A percentile compares a stretch with the other conserved stretches of the same genome.
phyloP scores from a whole-genome alignment of 106 monocot genomes.

The Chionographis japonica region DNA sequence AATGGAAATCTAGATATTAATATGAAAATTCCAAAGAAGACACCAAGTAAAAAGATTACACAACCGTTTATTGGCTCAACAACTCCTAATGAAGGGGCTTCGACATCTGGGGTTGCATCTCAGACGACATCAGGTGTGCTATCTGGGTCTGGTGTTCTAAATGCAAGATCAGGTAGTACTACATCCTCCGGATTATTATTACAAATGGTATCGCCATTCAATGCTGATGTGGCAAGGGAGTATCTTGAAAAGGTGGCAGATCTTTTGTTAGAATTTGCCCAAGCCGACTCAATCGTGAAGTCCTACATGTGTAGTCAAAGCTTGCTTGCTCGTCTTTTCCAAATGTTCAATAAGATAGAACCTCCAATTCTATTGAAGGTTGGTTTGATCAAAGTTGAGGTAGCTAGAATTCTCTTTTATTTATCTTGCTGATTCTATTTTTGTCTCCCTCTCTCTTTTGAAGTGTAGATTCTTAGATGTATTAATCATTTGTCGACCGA shows the following conservation, averaged over 20 bases:
- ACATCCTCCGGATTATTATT: slow-evolving; percentile 70
- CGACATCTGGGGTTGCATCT: slow-evolving; percentile 64
- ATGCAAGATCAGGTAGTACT: slow-evolving; percentile 73
- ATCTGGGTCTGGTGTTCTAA: slow-evolving; percentile 80
- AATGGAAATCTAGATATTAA: slow-evolving; percentile 37
- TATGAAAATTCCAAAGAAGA: slow-evolving; percentile 25
- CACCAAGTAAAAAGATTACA: slow-evolving; percentile 24
- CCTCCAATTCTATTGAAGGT: slow-evolving; percentile 78
- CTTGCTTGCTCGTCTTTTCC: slow-evolving; percentile 63
- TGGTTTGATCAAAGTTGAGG: not conserved
- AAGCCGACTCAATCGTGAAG: slow-evolving; percentile 59
- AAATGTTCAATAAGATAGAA: slow-evolving; percentile 86
- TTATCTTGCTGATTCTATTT: not conserved
- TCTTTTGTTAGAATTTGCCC: slow-evolving; percentile 67
- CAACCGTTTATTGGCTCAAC: slow-evolving; percentile 13
- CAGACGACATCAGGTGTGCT: slow-evolving; percentile 79
- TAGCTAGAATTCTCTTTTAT: not conserved
- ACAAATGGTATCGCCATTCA: slow-evolving; percentile 71
- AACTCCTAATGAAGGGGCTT: slow-evolving; percentile 49
- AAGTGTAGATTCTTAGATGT: slow-evolving; percentile 60
- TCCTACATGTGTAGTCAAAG: slow-evolving; percentile 61
- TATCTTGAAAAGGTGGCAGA: slow-evolving; percentile 86
- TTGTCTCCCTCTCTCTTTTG: not conserved
- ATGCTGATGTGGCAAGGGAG: slow-evolving; percentile 74
- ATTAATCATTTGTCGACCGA: slow-evolving; percentile 73